Percentiles rank a stretch among this genome's conserved stretches.
These are phyloP conservation scores for Saussurea involucrata DNA, from an alignment of 129 eudicot species.

Conservation along the genomic window DNA sequence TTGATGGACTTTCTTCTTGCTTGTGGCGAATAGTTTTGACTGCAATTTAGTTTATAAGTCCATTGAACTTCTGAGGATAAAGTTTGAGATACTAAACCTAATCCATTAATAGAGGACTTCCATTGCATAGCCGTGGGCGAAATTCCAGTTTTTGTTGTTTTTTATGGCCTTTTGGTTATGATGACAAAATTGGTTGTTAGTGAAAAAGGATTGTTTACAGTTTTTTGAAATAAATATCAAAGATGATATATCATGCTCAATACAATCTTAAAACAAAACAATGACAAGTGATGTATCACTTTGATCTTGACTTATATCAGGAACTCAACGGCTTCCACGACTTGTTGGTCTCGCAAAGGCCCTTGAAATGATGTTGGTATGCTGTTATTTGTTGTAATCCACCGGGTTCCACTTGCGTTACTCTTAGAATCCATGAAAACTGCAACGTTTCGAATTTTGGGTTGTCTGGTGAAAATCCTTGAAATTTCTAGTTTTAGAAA, in stretches of 20 bases:
- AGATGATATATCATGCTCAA: background rate
- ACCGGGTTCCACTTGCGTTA: background rate
- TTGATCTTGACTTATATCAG: constrained; percentile 36
- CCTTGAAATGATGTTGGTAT: constrained; percentile 97
- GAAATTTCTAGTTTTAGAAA: background rate
- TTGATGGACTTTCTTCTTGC: background rate
- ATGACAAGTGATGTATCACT: background rate
- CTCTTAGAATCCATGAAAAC: background rate
- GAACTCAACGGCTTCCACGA: constrained; percentile 97
- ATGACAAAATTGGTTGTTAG: too few relatives aligned
- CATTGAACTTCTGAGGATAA: background rate
- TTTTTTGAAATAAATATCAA: too few relatives aligned
- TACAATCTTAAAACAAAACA: background rate
- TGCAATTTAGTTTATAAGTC: background rate
- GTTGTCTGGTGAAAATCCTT: background rate
- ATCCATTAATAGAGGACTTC: background rate
- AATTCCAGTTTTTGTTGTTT: too few relatives aligned
- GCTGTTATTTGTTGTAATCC: constrained; percentile 1
- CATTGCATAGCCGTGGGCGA: background rate
- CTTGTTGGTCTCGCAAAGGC: constrained; percentile 92
- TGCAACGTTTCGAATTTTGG: background rate
- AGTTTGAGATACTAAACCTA: background rate
- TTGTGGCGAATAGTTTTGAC: background rate
- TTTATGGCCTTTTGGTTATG: background rate
- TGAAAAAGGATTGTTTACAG: too few relatives aligned